Conservation (phyloP, 108 stramenopile species). For the Cylindrotheca fusiformis region DNA sequence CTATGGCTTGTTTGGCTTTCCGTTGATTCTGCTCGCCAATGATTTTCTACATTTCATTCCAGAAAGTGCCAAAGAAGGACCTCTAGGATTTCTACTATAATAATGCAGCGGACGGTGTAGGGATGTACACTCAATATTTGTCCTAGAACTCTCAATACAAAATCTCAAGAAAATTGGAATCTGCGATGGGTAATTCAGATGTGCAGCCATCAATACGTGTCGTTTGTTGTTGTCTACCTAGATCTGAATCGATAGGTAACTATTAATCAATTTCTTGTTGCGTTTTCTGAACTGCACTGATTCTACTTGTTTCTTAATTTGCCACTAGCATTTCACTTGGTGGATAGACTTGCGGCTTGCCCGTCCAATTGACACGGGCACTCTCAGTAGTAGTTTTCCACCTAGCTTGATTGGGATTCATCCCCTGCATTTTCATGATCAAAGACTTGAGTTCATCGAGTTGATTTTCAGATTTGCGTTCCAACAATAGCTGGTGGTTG, state of each 20-base stretch:
- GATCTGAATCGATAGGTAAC: too few relatives aligned
- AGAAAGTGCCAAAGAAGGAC: constrained; percentile 5
- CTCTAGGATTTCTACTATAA: constrained; percentile 12
- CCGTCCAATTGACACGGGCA: background rate
- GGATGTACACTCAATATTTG: too few relatives aligned
- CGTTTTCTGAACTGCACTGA: background rate
- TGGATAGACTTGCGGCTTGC: background rate
- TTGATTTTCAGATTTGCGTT: background rate
- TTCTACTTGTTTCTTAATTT: background rate
- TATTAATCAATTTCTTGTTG: too few relatives aligned
- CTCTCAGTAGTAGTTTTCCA: background rate
- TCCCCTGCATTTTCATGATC: background rate
- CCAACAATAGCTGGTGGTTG: background rate
- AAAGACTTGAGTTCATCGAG: background rate
- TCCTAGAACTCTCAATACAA: too few relatives aligned
- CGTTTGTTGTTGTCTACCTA: too few relatives aligned
- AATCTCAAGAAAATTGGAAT: too few relatives aligned
- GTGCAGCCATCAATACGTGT: too few relatives aligned
- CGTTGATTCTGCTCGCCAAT: constrained; percentile 14
- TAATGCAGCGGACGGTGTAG: too few relatives aligned
- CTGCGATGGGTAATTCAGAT: too few relatives aligned
- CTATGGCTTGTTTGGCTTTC: constrained; percentile 14
- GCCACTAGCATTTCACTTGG: background rate
- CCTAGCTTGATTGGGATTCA: background rate
- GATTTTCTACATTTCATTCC: constrained; percentile 30